These are phyloP conservation scores for Podosphaera aphanis DNA, from an alignment of 2,329 filamentous ascomycete species.

Conservation along the genomic window DNA sequence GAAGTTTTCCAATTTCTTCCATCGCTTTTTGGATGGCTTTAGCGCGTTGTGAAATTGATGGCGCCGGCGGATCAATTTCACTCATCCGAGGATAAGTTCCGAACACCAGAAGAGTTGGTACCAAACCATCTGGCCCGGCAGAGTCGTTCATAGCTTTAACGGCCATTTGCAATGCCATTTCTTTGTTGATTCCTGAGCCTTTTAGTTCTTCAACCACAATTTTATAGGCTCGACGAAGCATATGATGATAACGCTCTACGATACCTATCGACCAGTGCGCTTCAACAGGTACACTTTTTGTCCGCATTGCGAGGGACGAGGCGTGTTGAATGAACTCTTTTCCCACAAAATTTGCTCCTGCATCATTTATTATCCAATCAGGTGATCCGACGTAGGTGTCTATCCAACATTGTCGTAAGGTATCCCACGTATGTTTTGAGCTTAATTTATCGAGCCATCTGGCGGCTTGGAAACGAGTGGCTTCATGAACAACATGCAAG, in stretches of 20 bases:
- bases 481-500: no score
- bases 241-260: slow-evolving; percentile 23
- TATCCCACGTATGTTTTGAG: slow-evolving; percentile 1
- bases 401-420: slow-evolving; percentile 1
- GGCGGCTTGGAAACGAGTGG: no score
- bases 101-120: slow-evolving; percentile 1
- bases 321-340: slow-evolving; percentile 2
- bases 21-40: background rate
- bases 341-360: slow-evolving; percentile 1
- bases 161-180: background rate
- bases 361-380: background rate
- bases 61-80: background rate
- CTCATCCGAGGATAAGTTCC: background rate
- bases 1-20: background rate
- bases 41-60: background rate
- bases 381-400: slow-evolving; percentile 1
- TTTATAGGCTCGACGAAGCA: background rate
- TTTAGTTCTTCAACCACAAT: background rate
- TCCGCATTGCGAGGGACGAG: background rate
- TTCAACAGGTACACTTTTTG: slow-evolving; percentile 1
- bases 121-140: background rate
- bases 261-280: background rate
- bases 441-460: no score
- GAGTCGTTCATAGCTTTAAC: no score
- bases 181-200: background rate